phyloP scores from a whole-genome alignment of 177 flowering plant species.

The Vitis hybrid region DNA sequence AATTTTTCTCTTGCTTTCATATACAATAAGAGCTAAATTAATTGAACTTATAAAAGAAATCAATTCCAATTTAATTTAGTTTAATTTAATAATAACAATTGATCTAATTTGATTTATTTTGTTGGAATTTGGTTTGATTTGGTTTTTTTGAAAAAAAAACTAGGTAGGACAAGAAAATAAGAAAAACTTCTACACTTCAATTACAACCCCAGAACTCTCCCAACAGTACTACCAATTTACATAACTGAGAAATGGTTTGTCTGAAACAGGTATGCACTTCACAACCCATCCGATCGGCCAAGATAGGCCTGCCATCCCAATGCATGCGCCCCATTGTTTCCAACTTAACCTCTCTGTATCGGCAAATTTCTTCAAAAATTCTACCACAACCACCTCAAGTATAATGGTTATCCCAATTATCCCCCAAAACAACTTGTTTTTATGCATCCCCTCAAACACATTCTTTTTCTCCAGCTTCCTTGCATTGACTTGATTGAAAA shows the following conservation, averaged over 20 bases:
- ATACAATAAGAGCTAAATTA: too few relatives aligned
- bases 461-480: constrained; percentile 57
- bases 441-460: constrained; percentile 43
- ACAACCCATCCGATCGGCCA: constrained; percentile 55
- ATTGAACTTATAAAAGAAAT: too few relatives aligned
- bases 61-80: too few relatives aligned
- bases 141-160: too few relatives aligned
- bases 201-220: too few relatives aligned
- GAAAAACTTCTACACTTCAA: too few relatives aligned
- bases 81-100: too few relatives aligned
- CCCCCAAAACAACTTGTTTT: constrained; percentile 45
- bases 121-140: too few relatives aligned
- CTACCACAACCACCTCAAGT: constrained; percentile 57
- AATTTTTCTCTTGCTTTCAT: too few relatives aligned
- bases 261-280: constrained; percentile 43
- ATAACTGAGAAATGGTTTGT: constrained; percentile 33
- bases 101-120: too few relatives aligned
- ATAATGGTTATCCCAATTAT: constrained; percentile 40
- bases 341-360: constrained; percentile 49
- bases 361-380: constrained; percentile 48
- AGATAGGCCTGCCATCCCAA: constrained; percentile 35
- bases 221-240: constrained; percentile 13
- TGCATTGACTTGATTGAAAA: constrained; percentile 56
- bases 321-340: constrained; percentile 50
- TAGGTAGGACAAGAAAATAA: too few relatives aligned